A percentile compares a stretch with the other conserved stretches of the same genome.
These are phyloP conservation scores for Phytophthora syringae DNA, from an alignment of 352 stramenopile species.

Conservation along the genomic window DNA sequence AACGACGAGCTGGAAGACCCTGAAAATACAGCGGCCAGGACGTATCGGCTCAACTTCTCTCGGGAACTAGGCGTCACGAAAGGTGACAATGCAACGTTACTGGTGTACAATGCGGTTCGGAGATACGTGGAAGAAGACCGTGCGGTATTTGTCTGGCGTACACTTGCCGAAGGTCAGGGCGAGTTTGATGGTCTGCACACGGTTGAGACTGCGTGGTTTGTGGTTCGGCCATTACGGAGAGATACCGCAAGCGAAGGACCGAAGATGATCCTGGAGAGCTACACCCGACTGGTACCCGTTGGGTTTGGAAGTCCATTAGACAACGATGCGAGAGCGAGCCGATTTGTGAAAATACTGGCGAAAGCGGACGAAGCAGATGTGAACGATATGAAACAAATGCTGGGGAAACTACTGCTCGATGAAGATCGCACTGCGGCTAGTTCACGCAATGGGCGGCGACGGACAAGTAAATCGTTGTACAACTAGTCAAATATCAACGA, in stretches of 20 bases:
- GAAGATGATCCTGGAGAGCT: conserved; percentile 28
- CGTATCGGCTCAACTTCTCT: conserved; percentile 24
- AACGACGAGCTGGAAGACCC: conserved; percentile 25
- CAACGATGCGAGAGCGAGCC: conserved; percentile 17
- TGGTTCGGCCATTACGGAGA: conserved; percentile 14
- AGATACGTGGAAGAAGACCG: conserved; percentile 48
- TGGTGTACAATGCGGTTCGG: conserved; percentile 41
- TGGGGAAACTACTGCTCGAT: conserved; percentile 26
- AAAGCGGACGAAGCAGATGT: conserved; percentile 32
- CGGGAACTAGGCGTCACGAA: conserved; percentile 4
- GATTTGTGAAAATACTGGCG: conserved; percentile 24
- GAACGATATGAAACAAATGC: conserved; percentile 36
- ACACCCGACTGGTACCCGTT: conserved; percentile 21
- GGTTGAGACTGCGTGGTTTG: conserved; percentile 61
- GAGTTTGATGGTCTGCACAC: conserved; percentile 48
- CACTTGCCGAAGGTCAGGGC: conserved; percentile 41
- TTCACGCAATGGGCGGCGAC: neutral
- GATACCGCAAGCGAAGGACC: neutral
- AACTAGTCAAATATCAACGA: no score
- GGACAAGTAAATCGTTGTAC: neutral
- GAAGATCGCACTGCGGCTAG: neutral
- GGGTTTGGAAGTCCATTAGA: conserved; percentile 28
- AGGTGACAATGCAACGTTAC: conserved; percentile 12
- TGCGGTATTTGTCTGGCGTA: conserved; percentile 61
- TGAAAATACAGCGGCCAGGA: conserved; percentile 23